These are phyloP conservation scores for Alnus rubra DNA, from an alignment of 306 rosid genomes.

Conservation along the genomic window DNA sequence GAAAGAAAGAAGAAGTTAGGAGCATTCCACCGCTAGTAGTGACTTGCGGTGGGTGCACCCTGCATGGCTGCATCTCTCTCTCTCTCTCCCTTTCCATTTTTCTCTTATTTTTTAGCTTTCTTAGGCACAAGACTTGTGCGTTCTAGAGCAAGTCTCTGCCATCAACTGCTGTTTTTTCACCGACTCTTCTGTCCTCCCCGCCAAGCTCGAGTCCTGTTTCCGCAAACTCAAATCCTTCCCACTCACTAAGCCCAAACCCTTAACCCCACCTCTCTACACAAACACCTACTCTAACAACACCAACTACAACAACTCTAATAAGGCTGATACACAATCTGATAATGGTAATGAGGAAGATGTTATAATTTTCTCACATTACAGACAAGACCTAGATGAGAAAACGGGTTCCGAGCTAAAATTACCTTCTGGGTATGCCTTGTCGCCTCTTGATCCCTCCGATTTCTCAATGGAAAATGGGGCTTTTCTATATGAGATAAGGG, in stretches of 20 bases:
- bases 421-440: constrained; percentile 22
- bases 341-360: constrained; percentile 10
- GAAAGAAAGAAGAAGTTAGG: too few relatives aligned
- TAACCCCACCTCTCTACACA: not conserved
- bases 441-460: constrained; percentile 24
- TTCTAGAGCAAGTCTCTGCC: constrained; percentile 73
- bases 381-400: constrained; percentile 30
- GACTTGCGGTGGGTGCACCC: too few relatives aligned
- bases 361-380: constrained; percentile 31
- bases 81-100: too few relatives aligned
- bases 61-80: too few relatives aligned
- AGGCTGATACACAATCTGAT: constrained; percentile 7
- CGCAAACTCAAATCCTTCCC: constrained; percentile 80
- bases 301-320: not conserved
- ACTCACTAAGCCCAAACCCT: constrained; percentile 17
- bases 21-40: too few relatives aligned
- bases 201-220: constrained; percentile 81
- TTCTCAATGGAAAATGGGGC: not conserved
- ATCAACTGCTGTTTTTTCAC: constrained; percentile 70
- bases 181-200: constrained; percentile 57
- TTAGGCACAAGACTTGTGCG: constrained; percentile 61
- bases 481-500: constrained; percentile 9
- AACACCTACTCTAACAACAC: not conserved
- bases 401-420: constrained; percentile 3
- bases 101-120: too few relatives aligned